Conservation (phyloP, 345 rosid species). For the Citrus sinensis region DNA sequence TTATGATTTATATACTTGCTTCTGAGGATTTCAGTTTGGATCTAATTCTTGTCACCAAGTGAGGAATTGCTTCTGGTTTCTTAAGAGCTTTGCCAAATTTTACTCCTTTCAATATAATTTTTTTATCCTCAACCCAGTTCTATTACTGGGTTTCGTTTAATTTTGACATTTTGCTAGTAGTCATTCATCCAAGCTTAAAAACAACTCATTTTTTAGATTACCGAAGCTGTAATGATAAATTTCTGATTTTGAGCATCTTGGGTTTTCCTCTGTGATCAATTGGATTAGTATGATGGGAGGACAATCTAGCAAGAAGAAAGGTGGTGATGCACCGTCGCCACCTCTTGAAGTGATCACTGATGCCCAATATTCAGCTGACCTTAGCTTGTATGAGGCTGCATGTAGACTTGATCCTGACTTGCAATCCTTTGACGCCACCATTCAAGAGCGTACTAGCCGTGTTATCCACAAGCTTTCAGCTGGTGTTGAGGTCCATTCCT, state of each 20-base stretch:
- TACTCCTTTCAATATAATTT: background rate
- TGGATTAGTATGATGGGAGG: slow-evolving; percentile 29
- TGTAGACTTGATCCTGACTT: slow-evolving; percentile 69
- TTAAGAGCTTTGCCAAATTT: slow-evolving; percentile 3
- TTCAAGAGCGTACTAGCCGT: slow-evolving; percentile 60
- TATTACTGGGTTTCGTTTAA: background rate
- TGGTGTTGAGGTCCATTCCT: slow-evolving; percentile 49
- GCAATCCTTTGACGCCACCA: slow-evolving; percentile 54
- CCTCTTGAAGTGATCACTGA: slow-evolving; percentile 14
- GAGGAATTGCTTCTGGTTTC: background rate
- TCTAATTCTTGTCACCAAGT: background rate
- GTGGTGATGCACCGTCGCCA: slow-evolving; percentile 25
- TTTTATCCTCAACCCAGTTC: background rate
- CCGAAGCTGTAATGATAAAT: background rate
- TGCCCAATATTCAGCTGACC: slow-evolving; percentile 40
- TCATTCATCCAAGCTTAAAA: background rate
- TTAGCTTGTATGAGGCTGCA: slow-evolving; percentile 70
- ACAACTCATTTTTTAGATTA: background rate
- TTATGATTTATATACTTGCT: background rate
- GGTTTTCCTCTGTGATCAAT: background rate
- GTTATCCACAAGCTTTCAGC: slow-evolving; percentile 54
- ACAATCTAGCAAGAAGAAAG: slow-evolving; percentile 27
- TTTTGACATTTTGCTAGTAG: background rate
- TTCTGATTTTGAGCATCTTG: background rate
- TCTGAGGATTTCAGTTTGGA: background rate